Percentiles rank a stretch among this genome's conserved stretches.
These are phyloP conservation scores for Calonectria pseudoreteaudii DNA, from an alignment of 2,329 filamentous ascomycete species.

Conservation along the genomic window DNA sequence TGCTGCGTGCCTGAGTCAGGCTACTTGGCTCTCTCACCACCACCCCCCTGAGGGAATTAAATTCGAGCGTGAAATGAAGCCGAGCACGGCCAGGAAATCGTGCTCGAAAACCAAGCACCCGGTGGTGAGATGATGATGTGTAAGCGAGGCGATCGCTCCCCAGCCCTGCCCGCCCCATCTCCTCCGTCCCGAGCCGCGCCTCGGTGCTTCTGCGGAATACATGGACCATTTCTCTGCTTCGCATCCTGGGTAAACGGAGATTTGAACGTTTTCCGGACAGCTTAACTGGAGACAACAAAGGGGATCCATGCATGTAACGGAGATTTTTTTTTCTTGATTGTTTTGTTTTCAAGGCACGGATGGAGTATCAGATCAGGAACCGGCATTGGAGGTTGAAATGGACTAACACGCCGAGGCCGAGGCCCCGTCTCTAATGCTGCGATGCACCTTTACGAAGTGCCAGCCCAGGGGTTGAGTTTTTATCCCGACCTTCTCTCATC, in stretches of 20 bases:
- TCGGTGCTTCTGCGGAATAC: conserved; percentile 32
- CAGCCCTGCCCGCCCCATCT: background rate
- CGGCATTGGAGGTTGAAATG: background rate
- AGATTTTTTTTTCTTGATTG: background rate
- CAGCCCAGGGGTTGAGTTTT: background rate
- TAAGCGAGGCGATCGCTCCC: background rate
- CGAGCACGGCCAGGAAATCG: background rate
- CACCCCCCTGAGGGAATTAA: background rate
- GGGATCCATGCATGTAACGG: background rate
- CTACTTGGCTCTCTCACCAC: background rate
- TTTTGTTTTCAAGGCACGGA: background rate
- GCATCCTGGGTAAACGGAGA: background rate
- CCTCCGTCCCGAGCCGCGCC: conserved; percentile 13
- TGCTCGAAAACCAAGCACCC: background rate
- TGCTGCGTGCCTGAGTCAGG: background rate
- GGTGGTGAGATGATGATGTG: conserved; percentile 3
- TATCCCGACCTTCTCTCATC: background rate
- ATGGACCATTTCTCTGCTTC: background rate
- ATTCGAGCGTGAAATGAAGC: background rate
- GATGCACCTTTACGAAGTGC: background rate
- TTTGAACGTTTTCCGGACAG: background rate
- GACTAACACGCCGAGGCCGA: conserved; percentile 12
- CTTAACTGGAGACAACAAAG: background rate
- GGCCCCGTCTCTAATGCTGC: background rate
- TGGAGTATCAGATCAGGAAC: conserved; percentile 9